phyloP scores from a whole-genome alignment of 1,284 basidiomycete genomes.

The Apiotrichum montevideense region DNA sequence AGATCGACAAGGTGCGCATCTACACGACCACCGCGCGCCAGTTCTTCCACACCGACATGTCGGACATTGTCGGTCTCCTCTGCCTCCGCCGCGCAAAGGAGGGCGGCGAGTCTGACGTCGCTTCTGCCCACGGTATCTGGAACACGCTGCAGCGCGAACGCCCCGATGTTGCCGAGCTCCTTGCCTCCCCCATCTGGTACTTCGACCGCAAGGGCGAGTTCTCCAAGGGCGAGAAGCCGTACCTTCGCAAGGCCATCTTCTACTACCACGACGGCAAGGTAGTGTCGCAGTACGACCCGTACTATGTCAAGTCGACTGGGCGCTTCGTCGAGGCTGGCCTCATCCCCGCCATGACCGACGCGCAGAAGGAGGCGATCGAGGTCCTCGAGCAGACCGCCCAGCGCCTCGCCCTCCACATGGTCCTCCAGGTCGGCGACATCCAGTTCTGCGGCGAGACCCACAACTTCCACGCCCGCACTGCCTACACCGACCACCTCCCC shows the following conservation, averaged over 20 bases:
- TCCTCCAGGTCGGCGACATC: slow-evolving; percentile 46
- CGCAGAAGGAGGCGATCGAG: slow-evolving; percentile 45
- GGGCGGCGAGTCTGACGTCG: slow-evolving; percentile 49
- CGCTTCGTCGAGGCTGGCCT: slow-evolving; percentile 37
- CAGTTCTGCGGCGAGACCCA: slow-evolving; percentile 40
- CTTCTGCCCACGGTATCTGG: slow-evolving; percentile 46
- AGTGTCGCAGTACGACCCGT: slow-evolving; percentile 32
- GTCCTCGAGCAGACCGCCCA: slow-evolving; percentile 47
- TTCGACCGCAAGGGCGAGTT: slow-evolving; percentile 31
- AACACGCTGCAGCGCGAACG: slow-evolving; percentile 46
- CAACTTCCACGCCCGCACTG: slow-evolving; percentile 47
- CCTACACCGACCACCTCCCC: slow-evolving; percentile 44
- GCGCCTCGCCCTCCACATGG: slow-evolving; percentile 44
- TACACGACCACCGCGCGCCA: slow-evolving; percentile 47
- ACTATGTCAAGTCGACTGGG: slow-evolving; percentile 29
- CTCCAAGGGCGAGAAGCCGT: slow-evolving; percentile 20
- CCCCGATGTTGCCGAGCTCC: slow-evolving; percentile 44
- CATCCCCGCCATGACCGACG: slow-evolving; percentile 35
- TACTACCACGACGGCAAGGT: slow-evolving; percentile 20
- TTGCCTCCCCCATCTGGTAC: slow-evolving; percentile 39
- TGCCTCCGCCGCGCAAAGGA: slow-evolving; percentile 47
- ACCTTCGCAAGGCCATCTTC: slow-evolving; percentile 18
- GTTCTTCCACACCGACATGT: slow-evolving; percentile 44
- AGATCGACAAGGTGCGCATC: slow-evolving; percentile 48
- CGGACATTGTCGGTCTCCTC: slow-evolving; percentile 46